Base-by-base conservation (phyloP, 768 basidiomycete species). In the Tephrocybe sp. region DNA sequence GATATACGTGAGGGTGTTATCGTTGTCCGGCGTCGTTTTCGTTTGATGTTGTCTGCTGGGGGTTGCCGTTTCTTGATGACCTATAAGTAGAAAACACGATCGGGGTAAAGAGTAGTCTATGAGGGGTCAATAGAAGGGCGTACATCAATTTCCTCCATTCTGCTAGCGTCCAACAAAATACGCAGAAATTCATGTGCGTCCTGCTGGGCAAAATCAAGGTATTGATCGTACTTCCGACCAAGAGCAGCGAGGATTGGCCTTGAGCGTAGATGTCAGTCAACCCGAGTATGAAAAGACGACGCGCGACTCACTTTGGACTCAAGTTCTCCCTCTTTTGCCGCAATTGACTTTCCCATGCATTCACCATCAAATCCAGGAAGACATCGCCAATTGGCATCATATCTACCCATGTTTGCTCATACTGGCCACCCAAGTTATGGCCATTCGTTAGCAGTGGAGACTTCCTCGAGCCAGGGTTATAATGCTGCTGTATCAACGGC, bases 111-210 rank as follows among this genome's bases (percentile, higher is more conserved):
- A 23, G n/a, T n/a, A 25, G 26, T n/a, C 24, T 23, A 5, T 28
- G 17, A 24, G 2, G 55, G 18, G 45, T 23, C 21, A 34, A 30
- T 18, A 18, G 32, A 12, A 18, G 11, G 23, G 67, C 85, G 55
- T 62, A 91, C 90, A 63, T 98, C 95, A 45, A 84, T 73, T 67
- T 98, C 94, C 65, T 98, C 95, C 92, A 95, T 95, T 47, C 91
- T 82, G 78, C 95, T 89, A 17, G 86, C 88, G 65, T 97, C 95
- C 33, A 97, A 73, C 53, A 98, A 74, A 56, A 94, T 93, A 28
- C 91, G 79, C 21, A 98, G 70, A 55, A 96, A 87, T 71, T 98
- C 95, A 65, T 97, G 95, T 20, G 94, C 92, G 63, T 98, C 95
- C 67, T 97, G 95, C 67, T 98, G 95, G 7, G 89, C 84, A 66